Evolutionary conservation across 495 filamentous ascomycete species (phyloP).

Genomic region (Staphylotrichum longicolle): DNA sequence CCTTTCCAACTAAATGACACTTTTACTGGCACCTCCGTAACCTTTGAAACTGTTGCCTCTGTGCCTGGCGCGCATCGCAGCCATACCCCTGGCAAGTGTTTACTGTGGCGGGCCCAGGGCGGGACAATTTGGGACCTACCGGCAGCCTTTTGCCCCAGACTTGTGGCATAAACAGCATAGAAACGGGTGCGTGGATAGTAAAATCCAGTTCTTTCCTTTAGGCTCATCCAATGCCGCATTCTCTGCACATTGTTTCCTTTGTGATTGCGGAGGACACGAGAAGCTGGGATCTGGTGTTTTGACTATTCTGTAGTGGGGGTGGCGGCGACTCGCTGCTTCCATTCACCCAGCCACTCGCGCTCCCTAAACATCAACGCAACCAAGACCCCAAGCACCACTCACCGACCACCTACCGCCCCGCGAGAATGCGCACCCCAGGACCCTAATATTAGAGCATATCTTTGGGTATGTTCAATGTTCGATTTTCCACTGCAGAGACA

Average conservation of each 20-base stretch:
- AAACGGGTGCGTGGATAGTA: no score
- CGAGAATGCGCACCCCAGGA: background rate
- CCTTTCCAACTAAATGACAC: no score
- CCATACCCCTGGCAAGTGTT: no score
- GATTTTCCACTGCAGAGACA: background rate
- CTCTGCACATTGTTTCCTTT: no score
- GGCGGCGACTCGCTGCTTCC: slow-evolving; percentile 5
- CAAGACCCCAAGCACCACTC: background rate
- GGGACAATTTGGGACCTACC: background rate
- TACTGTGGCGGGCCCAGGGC: background rate
- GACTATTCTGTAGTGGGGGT: slow-evolving; percentile 20
- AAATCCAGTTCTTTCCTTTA: no score
- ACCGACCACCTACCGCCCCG: background rate
- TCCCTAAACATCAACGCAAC: slow-evolving; percentile 12
- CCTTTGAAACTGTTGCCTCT: no score
- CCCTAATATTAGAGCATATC: no score
- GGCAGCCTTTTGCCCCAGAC: background rate
- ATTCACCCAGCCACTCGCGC: slow-evolving; percentile 14
- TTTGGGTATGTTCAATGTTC: background rate
- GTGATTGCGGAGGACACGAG: no score
- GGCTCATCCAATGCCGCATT: no score
- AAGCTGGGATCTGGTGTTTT: background rate
- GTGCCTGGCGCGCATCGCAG: no score
- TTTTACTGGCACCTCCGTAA: no score
- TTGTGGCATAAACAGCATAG: background rate